These are phyloP conservation scores for Aspergillus chevalieri DNA, from an alignment of 2,329 filamentous ascomycete species.

Conservation along the genomic window DNA sequence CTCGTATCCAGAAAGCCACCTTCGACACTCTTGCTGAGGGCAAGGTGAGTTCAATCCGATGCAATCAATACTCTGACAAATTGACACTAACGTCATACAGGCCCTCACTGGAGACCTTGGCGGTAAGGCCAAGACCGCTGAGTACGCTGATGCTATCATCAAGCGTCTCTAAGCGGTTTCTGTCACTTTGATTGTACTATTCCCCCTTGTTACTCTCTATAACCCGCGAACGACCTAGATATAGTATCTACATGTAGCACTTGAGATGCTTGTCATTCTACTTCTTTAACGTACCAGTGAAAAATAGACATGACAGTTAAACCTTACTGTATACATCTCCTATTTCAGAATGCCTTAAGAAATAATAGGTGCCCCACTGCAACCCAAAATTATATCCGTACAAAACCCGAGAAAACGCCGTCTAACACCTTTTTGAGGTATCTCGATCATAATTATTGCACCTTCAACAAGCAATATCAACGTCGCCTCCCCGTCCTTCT, in stretches of 20 bases:
- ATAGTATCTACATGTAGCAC: conserved; percentile 33
- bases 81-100: conserved; percentile 30
- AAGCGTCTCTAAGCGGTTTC: conserved; percentile 45
- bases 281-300: conserved; percentile 1
- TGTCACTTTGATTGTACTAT: conserved; percentile 29
- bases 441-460: not conserved
- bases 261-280: conserved; percentile 14
- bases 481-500: conserved; percentile 33
- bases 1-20: conserved; percentile 86
- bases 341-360: not conserved
- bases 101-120: conserved; percentile 90
- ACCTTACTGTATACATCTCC: too few relatives aligned
- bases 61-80: not conserved
- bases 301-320: too few relatives aligned
- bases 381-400: not conserved
- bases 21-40: conserved; percentile 94
- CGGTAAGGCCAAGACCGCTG: conserved; percentile 89
- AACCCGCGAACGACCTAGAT: conserved; percentile 33
- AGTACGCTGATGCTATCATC: conserved; percentile 93
- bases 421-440: not conserved
- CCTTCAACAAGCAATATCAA: conserved; percentile 11
- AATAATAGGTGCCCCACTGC: not conserved
- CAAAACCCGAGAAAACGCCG: not conserved
- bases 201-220: conserved; percentile 25
- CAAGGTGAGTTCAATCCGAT: conserved; percentile 54